Conservation (phyloP, 345 rosid species). For the Populus ilicifolia region DNA sequence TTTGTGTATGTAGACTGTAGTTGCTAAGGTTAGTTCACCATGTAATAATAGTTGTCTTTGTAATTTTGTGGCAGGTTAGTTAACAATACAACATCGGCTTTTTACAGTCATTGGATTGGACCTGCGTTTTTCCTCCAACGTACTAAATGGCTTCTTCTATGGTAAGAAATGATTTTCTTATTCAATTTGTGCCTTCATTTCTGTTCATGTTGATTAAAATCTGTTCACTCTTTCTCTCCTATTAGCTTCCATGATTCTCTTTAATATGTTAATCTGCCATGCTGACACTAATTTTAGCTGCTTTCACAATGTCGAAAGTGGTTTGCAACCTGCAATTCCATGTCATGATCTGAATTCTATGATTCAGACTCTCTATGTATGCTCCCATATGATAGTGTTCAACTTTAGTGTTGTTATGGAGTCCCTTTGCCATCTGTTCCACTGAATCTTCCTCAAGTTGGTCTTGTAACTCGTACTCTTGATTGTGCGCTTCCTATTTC, state of each 20-base stretch:
- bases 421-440: background rate
- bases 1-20: background rate
- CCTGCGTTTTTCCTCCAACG: background rate
- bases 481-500: background rate
- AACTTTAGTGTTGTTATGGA: background rate
- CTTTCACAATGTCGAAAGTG: background rate
- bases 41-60: background rate
- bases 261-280: too few relatives aligned
- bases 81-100: background rate
- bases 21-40: background rate
- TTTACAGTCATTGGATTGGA: background rate
- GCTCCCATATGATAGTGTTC: background rate
- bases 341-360: too few relatives aligned
- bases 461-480: background rate
- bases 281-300: background rate
- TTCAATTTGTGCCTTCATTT: background rate
- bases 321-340: background rate
- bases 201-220: background rate
- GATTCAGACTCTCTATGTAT: background rate
- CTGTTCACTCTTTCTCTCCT: background rate
- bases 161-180: conserved; percentile 4
- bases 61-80: background rate
- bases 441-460: background rate
- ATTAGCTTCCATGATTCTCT: background rate
- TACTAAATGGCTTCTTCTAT: conserved; percentile 19